Conservation (phyloP, 345 rosid species). For the Acer negundo region DNA sequence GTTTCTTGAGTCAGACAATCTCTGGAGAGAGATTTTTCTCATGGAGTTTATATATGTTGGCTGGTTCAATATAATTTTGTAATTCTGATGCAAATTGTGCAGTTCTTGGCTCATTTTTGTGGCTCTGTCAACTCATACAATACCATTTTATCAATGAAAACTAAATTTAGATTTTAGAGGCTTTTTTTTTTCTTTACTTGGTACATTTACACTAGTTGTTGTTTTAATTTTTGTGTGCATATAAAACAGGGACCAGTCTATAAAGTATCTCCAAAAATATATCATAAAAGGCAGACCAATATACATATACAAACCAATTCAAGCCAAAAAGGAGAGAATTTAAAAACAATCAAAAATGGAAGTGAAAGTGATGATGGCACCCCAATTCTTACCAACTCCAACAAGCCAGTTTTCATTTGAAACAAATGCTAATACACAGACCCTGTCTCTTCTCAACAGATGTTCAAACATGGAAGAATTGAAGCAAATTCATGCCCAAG, state of each 20-base stretch:
- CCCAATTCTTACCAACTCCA: constrained; percentile 6
- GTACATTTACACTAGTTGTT: too few relatives aligned
- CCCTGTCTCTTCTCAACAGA: constrained; percentile 44
- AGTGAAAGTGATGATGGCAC: constrained; percentile 17
- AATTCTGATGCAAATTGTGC: background rate
- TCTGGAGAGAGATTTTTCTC: too few relatives aligned
- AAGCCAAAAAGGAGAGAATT: background rate
- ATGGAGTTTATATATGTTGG: background rate
- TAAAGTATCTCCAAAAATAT: background rate
- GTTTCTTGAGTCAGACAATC: constrained; percentile 37
- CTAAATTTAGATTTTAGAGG: background rate
- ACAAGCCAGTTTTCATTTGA: constrained; percentile 16
- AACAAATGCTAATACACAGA: constrained; percentile 19
- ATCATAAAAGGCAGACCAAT: background rate
- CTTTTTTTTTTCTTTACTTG: background rate
- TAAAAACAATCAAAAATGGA: background rate
- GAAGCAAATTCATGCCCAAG: constrained; percentile 61
- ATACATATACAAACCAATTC: background rate
- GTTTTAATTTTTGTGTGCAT: background rate
- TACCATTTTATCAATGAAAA: background rate
- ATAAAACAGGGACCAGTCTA: constrained; percentile 14
- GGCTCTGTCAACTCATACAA: background rate
- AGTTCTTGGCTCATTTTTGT: background rate
- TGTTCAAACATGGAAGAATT: constrained; percentile 51
- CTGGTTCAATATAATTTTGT: background rate